Conservation (phyloP, 352 stramenopile species). For the Pythium graminicola region DNA sequence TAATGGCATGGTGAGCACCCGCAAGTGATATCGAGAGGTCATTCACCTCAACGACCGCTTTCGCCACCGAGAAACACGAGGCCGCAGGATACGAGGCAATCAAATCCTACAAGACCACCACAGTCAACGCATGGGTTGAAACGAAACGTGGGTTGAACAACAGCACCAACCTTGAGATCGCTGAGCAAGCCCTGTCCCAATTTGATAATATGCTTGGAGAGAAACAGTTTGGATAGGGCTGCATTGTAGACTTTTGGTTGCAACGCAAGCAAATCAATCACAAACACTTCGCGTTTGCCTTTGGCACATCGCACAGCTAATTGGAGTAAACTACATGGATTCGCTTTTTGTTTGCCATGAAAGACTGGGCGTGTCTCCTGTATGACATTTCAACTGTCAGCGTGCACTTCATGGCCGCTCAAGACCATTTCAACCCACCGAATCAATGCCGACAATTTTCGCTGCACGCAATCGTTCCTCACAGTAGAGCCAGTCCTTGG, state of each 20-base stretch:
- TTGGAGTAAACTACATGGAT: conserved; percentile 53
- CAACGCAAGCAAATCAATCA: conserved; percentile 61
- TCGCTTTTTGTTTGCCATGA: conserved; percentile 27
- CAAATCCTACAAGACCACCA: conserved; percentile 33
- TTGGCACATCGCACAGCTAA: conserved; percentile 49
- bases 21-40: conserved; percentile 51
- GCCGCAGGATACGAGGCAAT: conserved; percentile 51
- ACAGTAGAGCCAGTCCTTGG: conserved; percentile 46
- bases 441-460: conserved; percentile 60
- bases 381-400: background rate
- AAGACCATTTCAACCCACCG: conserved; percentile 33
- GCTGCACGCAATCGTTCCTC: conserved; percentile 36
- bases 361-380: conserved; percentile 67
- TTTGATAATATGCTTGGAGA: conserved; percentile 62
- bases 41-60: conserved; percentile 69
- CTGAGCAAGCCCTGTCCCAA: conserved; percentile 58
- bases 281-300: conserved; percentile 57
- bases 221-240: conserved; percentile 46
- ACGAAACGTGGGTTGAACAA: background rate
- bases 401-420: background rate
- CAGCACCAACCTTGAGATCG: conserved; percentile 43
- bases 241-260: conserved; percentile 53
- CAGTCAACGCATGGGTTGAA: too few species aligned
- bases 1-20: conserved; percentile 49
- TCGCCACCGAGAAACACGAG: conserved; percentile 61